phyloP scores from a whole-genome alignment of 2,329 filamentous ascomycete species.

The Fusarium avenaceum region DNA sequence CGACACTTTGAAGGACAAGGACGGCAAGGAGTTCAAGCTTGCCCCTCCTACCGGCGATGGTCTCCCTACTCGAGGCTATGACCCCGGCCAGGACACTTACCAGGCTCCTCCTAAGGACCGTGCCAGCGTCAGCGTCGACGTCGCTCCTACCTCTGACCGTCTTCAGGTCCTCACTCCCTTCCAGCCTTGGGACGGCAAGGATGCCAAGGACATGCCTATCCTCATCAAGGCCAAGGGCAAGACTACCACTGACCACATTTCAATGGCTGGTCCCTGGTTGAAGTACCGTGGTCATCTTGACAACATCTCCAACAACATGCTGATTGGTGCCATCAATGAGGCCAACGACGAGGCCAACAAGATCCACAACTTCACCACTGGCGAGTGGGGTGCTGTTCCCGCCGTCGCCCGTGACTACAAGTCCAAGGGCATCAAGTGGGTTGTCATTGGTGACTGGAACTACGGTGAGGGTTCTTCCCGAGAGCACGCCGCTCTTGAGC shows the following conservation, averaged over 20 bases:
- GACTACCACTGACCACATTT: constrained; percentile 99
- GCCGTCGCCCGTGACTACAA: constrained; percentile 98
- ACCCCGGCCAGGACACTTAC: constrained; percentile 93
- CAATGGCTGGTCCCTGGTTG: constrained; percentile 94
- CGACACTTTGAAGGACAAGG: constrained; percentile 91
- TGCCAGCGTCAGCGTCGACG: constrained; percentile 78
- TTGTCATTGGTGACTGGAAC: constrained; percentile 99
- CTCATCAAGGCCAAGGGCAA: constrained; percentile 98
- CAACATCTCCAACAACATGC: constrained; percentile 99
- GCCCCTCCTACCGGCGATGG: constrained; percentile 82
- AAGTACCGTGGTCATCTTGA: constrained; percentile 99
- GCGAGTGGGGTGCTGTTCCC: constrained; percentile 88
- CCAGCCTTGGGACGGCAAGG: constrained; percentile 90
- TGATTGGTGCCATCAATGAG: constrained; percentile 96
- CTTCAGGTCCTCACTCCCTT: constrained; percentile 93
- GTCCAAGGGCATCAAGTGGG: constrained; percentile 95
- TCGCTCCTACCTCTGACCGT: constrained; percentile 91
- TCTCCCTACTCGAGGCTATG: constrained; percentile 86
- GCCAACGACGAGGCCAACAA: constrained; percentile 98
- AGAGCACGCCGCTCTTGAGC: constrained; percentile 98
- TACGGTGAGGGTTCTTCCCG: constrained; percentile 98
- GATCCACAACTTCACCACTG: constrained; percentile 89
- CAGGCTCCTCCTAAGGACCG: constrained; percentile 92
- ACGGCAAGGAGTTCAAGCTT: constrained; percentile 96
- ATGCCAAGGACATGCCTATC: constrained; percentile 85